A percentile compares a stretch with the other conserved stretches of the same genome.
These are phyloP conservation scores for Epichloe glyceriae DNA, from an alignment of 2,329 filamentous ascomycete genomes.

Conservation along the genomic window DNA sequence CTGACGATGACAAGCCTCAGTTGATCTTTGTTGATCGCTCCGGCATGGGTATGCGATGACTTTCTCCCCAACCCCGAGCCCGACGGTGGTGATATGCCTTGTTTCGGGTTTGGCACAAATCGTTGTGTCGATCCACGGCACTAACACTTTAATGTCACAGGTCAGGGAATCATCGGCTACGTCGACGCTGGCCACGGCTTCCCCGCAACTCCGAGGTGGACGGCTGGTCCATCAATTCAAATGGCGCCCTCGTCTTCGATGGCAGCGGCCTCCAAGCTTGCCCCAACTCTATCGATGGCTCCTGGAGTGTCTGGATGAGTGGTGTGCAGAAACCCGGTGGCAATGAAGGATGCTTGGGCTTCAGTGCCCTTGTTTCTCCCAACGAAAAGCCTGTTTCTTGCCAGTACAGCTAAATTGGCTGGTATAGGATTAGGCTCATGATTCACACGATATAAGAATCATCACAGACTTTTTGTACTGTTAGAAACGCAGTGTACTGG, in stretches of 20 bases:
- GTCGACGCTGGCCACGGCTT: constrained; percentile 28
- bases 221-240: constrained; percentile 32
- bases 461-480: too few relatives aligned
- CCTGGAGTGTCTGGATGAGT: constrained; percentile 29
- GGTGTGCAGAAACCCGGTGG: neutral
- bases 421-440: neutral
- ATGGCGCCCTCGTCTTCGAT: constrained; percentile 32
- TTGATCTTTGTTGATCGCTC: constrained; percentile 41
- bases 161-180: constrained; percentile 41
- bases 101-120: too few relatives aligned
- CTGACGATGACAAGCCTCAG: constrained; percentile 28
- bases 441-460: neutral
- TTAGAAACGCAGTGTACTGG: neutral
- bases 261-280: constrained; percentile 37
- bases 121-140: neutral
- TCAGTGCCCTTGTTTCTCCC: neutral
- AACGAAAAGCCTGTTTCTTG: constrained; percentile 1
- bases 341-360: neutral
- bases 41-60: constrained; percentile 37
- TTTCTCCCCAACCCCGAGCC: too few relatives aligned
- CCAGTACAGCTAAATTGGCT: neutral
- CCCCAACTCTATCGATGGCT: constrained; percentile 29
- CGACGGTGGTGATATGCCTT: too few relatives aligned
- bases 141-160: constrained; percentile 15
- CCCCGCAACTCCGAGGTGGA: constrained; percentile 31